Percentiles rank a stretch among this genome's conserved stretches.
Evolutionary conservation across 2,329 filamentous ascomycete genomes (phyloP).

Genomic region (Colletotrichum paranaense): DNA sequence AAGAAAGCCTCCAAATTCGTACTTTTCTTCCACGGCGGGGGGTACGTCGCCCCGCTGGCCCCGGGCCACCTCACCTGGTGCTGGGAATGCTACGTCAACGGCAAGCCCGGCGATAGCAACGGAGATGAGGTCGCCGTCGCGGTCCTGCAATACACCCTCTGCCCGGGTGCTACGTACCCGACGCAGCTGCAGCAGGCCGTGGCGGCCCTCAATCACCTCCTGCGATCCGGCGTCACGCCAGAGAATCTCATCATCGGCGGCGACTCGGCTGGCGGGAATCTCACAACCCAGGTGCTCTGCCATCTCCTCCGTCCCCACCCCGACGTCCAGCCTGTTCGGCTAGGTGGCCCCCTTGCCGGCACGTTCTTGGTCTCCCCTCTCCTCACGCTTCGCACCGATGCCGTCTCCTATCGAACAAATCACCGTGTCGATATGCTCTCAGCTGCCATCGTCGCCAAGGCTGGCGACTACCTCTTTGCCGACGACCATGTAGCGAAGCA

Average conservation of each 20-base stretch:
- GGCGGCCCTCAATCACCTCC: neutral
- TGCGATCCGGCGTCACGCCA: neutral
- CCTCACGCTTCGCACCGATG: neutral
- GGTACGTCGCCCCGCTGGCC: constrained; percentile 38
- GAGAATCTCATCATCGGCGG: neutral
- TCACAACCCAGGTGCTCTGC: neutral
- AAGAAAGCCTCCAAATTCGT: constrained; percentile 42
- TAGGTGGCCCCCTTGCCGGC: neutral
- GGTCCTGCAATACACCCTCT: constrained; percentile 49
- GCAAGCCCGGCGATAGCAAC: constrained; percentile 35
- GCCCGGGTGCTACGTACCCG: constrained; percentile 44
- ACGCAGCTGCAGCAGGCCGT: constrained; percentile 46
- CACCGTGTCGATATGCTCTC: constrained; percentile 2
- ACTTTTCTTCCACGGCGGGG: constrained; percentile 45
- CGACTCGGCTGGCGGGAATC: neutral
- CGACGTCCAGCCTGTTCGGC: neutral
- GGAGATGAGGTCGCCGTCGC: constrained; percentile 44
- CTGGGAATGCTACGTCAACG: constrained; percentile 41
- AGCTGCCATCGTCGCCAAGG: neutral
- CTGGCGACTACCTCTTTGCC: neutral
- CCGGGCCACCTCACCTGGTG: constrained; percentile 42
- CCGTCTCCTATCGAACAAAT: neutral
- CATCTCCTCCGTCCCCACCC: neutral
- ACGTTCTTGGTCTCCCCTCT: constrained; percentile 3
- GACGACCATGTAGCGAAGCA: neutral